Evolutionary conservation across 2,329 filamentous ascomycete species (phyloP).

Genomic region (Arthroderma sp.): DNA sequence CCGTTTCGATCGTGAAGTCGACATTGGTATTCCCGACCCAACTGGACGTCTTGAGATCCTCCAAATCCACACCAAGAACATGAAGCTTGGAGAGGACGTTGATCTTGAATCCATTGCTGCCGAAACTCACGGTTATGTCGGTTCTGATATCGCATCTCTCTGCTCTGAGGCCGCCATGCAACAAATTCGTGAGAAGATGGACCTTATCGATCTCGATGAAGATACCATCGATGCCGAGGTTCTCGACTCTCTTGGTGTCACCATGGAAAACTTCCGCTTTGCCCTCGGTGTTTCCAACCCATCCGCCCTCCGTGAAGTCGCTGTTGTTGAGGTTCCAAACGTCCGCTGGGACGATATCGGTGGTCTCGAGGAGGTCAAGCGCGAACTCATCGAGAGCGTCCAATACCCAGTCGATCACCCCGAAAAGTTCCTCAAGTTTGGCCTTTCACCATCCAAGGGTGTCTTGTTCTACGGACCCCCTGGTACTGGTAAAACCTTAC

Average conservation of each 20-base stretch:
- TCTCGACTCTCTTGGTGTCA: slow-evolving; percentile 92
- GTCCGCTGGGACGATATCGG: slow-evolving; percentile 99
- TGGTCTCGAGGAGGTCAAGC: slow-evolving; percentile 96
- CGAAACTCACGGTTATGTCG: slow-evolving; percentile 97
- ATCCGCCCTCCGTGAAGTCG: slow-evolving; percentile 94
- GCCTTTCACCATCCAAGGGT: slow-evolving; percentile 92
- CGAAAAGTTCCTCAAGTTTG: slow-evolving; percentile 99
- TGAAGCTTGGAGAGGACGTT: slow-evolving; percentile 96
- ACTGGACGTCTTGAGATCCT: slow-evolving; percentile 98
- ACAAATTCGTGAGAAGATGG: slow-evolving; percentile 99
- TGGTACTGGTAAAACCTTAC: slow-evolving; percentile 99
- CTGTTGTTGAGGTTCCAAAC: slow-evolving; percentile 97
- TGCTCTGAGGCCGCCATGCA: slow-evolving; percentile 99
- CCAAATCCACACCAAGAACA: slow-evolving; percentile 99
- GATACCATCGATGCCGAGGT: slow-evolving; percentile 99
- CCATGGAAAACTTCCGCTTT: slow-evolving; percentile 99
- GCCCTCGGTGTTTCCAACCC: slow-evolving; percentile 97
- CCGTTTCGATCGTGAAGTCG: slow-evolving; percentile 97
- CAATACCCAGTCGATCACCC: slow-evolving; percentile 99
- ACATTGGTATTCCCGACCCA: slow-evolving; percentile 95
- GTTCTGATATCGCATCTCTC: slow-evolving; percentile 93
- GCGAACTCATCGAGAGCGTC: slow-evolving; percentile 96
- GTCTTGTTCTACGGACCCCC: slow-evolving; percentile 97
- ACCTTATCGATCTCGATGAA: slow-evolving; percentile 95
- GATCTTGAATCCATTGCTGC: slow-evolving; percentile 93